Conservation (phyloP, 805 yeast species). For the Pichia scutulata region DNA sequence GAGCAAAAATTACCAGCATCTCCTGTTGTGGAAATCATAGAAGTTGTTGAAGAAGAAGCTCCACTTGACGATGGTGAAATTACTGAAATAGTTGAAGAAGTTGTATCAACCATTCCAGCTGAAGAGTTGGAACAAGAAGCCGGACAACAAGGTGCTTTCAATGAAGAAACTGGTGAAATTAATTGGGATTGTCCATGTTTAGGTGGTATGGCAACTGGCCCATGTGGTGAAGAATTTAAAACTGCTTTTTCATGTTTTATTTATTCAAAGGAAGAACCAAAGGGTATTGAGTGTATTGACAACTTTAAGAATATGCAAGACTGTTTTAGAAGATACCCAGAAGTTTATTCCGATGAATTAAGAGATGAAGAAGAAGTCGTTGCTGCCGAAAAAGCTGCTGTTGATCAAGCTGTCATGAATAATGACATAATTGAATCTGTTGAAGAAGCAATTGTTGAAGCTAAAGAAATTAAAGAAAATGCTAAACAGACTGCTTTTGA, state of each 20-base stretch:
- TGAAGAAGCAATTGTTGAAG: conserved; percentile 16
- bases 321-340: conserved; percentile 91
- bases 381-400: conserved; percentile 9
- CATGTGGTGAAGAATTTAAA: conserved; percentile 94
- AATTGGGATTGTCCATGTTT: conserved; percentile 99
- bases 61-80: neutral
- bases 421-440: conserved; percentile 16
- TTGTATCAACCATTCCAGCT: conserved; percentile 1
- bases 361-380: conserved; percentile 53
- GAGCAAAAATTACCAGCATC: neutral
- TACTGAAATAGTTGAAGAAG: neutral
- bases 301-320: conserved; percentile 88
- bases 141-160: conserved; percentile 61
- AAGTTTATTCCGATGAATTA: conserved; percentile 85
- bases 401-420: conserved; percentile 14
- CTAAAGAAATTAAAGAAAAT: conserved; percentile 14
- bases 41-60: conserved; percentile 13
- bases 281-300: conserved; percentile 91
- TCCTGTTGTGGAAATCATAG: conserved; percentile 12
- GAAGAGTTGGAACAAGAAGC: conserved; percentile 28
- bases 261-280: conserved; percentile 89
- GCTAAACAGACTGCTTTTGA: conserved; percentile 9
- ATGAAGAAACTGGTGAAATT: conserved; percentile 97
- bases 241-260: conserved; percentile 93
- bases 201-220: conserved; percentile 98